Evolutionary conservation across 306 rosid species (phyloP).

Genomic region (Cicer bijugum): DNA sequence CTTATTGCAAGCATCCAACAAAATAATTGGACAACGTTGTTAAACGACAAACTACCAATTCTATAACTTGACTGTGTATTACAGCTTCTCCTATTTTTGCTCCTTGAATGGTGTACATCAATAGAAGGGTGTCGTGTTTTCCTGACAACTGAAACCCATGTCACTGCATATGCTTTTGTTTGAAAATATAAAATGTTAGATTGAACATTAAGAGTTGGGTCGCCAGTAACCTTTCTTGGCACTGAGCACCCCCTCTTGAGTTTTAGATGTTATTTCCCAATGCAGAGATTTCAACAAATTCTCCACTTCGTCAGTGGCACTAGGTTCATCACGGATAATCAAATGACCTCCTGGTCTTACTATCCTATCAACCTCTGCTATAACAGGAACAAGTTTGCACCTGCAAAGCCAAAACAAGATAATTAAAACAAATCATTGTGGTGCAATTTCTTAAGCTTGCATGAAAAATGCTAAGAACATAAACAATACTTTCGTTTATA

Average conservation of each 20-base stretch:
- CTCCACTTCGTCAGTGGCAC: conserved; percentile 68
- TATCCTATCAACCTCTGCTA: conserved; percentile 91
- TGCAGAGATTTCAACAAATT: conserved; percentile 72
- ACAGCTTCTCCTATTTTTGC: background rate
- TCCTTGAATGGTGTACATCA: conserved; percentile 13
- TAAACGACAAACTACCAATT: conserved; percentile 36
- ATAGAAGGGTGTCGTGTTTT: conserved; percentile 3
- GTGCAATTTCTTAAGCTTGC: background rate
- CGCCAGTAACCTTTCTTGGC: conserved; percentile 84
- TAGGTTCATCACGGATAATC: conserved; percentile 74
- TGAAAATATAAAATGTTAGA: conserved; percentile 14
- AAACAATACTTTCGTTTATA: conserved; percentile 30
- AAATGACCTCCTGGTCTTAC: conserved; percentile 79
- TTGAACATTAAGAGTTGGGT: conserved; percentile 52
- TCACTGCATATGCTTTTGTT: conserved; percentile 32
- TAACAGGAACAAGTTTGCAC: conserved; percentile 72
- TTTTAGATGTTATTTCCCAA: conserved; percentile 82
- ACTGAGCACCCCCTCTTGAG: conserved; percentile 72
- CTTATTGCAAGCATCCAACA: background rate
- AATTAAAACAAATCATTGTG: background rate
- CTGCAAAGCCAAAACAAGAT: conserved; percentile 51
- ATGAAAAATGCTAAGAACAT: background rate
- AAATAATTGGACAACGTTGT: conserved; percentile 4
- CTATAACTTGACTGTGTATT: conserved; percentile 31
- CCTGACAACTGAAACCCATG: background rate